Conservation (phyloP, 2,329 filamentous ascomycete species). For the Penicillium griseofulvum region DNA sequence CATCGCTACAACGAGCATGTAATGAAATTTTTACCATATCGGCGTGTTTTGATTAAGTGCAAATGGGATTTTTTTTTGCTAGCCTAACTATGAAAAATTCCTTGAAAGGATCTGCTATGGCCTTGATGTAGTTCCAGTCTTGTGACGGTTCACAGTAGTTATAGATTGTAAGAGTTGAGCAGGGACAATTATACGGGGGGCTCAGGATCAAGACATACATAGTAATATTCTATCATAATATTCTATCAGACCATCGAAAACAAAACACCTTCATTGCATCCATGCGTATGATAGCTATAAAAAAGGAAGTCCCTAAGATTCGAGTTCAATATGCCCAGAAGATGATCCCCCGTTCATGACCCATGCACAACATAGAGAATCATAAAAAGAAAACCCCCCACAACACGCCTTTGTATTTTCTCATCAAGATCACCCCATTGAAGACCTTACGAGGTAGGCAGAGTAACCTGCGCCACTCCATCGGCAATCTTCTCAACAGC, state of each 20-base stretch:
- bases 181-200: neutral
- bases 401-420: conserved; percentile 6
- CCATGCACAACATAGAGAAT: conserved; percentile 5
- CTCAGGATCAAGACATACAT: neutral
- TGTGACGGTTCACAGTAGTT: neutral
- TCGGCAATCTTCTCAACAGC: conserved; percentile 42
- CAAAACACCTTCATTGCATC: conserved; percentile 6
- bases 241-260: neutral
- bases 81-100: neutral
- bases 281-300: conserved; percentile 4
- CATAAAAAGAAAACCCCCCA: neutral
- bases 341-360: conserved; percentile 1
- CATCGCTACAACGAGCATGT: conserved; percentile 27
- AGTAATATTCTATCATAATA: neutral
- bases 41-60: conserved; percentile 23
- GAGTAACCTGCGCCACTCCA: conserved; percentile 43
- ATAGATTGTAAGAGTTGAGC: neutral
- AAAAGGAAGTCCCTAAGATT: conserved; percentile 1
- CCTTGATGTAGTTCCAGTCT: neutral
- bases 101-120: neutral
- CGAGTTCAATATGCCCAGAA: conserved; percentile 4
- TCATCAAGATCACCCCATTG: neutral
- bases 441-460: conserved; percentile 34
- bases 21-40: conserved; percentile 24
- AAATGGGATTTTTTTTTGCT: conserved; percentile 16